phyloP scores from a whole-genome alignment of 2,329 filamentous ascomycete genomes.

The Fusarium heterosporum region DNA sequence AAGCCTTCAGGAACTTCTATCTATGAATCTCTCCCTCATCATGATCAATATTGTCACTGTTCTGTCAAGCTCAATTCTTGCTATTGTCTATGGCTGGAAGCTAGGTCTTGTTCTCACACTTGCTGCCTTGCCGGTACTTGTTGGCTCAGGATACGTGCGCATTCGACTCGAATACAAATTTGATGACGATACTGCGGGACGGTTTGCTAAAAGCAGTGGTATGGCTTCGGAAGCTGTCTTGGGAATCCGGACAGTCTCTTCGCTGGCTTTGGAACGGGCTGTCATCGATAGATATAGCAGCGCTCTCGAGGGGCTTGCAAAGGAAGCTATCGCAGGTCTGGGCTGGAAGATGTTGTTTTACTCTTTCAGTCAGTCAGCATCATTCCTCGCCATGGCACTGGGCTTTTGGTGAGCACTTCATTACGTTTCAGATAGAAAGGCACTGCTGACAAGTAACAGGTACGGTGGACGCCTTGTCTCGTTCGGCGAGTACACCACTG shows the following conservation, averaged over 20 bases:
- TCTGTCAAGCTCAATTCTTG: conserved; percentile 58
- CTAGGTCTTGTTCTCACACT: conserved; percentile 61
- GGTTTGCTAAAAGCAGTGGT: conserved; percentile 61
- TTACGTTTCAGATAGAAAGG: rapidly evolving
- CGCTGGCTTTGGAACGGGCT: conserved; percentile 59
- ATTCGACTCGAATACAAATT: conserved; percentile 62
- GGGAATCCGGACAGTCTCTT: conserved; percentile 62
- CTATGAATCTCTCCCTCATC: conserved; percentile 61
- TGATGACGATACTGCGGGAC: conserved; percentile 57
- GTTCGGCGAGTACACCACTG: conserved; percentile 59
- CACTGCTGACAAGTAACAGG: conserved; percentile 35
- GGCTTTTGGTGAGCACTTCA: conserved; percentile 52
- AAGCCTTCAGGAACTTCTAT: conserved; percentile 63
- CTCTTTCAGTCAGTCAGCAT: conserved; percentile 55
- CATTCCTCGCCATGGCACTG: conserved; percentile 54
- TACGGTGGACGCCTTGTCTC: conserved; percentile 57
- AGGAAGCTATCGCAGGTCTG: conserved; percentile 47
- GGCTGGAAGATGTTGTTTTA: conserved; percentile 57
- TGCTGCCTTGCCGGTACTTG: conserved; percentile 59
- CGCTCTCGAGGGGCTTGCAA: conserved; percentile 50
- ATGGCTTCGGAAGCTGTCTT: conserved; percentile 63
- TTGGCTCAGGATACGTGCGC: conserved; percentile 59
- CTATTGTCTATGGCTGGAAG: conserved; percentile 62
- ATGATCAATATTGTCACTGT: conserved; percentile 60
- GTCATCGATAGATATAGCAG: conserved; percentile 54